Base-by-base conservation (phyloP, 1,284 basidiomycete genomes). In the Vanrija pseudolonga region DNA sequence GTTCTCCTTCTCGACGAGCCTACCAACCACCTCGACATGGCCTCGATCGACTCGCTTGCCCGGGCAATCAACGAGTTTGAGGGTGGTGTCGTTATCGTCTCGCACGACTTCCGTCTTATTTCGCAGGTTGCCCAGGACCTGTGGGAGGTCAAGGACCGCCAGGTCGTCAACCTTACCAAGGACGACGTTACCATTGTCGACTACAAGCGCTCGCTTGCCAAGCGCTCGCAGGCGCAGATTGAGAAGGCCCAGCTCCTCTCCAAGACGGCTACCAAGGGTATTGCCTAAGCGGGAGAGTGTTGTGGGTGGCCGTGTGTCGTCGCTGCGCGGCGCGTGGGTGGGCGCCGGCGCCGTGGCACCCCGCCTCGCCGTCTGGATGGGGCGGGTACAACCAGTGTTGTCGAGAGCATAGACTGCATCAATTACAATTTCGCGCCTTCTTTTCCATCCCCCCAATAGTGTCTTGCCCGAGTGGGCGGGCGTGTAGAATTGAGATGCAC, bases 81-180 rank as follows among this genome's bases (percentile, higher is more conserved):
- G 71, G 95, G 96, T 59, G 95, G 95, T 73, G 96, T 98, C 48
- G 95, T 96, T 60, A 95, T 96, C 69, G 92, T 96, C 61, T 95
- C 92, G 45, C 93, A 96, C 81, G 91, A 96, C 77, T 96, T 96
- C 87, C 87, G 90, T 69, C 84, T 95, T 60, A 95, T 95, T 74
- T 88, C 88, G 51, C 93, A 96, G 79, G 92, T 96, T 45, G 93
- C 91, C 51, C 88, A 98, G 73, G 94, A 98, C 76, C 84, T 98
- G 12, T 98, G 95, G 95, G 95, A 98, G 78, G 95, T 98, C 57
- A 92, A 92, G 76, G 84, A 93, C 76, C 87, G 88, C 77, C 91
- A 90, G 76, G 94, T 98, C 74, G 84, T 85, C 76, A 97, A 98
- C 79, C 78, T 98, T 61, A 89, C 91, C 26, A 93, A 82, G 81